Conservation (phyloP, 306 rosid species). For the Argentina anserina region DNA sequence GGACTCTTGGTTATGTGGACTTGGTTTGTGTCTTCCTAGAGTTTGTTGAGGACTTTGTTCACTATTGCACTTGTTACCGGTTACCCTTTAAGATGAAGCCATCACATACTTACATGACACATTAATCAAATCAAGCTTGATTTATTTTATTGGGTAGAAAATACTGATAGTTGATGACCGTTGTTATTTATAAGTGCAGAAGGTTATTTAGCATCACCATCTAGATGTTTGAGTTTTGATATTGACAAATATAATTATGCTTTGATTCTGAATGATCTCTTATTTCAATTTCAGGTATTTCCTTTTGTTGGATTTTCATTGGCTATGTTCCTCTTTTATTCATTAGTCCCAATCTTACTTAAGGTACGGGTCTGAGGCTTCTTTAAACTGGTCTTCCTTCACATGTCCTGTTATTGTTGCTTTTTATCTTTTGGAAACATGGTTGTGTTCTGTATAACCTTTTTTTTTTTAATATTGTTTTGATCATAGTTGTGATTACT, state of each 20-base stretch:
- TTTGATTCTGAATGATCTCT: constrained; percentile 11
- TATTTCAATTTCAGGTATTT: constrained; percentile 61
- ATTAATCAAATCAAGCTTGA: neutral
- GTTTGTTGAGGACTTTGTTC: neutral
- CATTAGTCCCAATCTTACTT: constrained; percentile 81
- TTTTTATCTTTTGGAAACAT: neutral
- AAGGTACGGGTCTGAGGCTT: constrained; percentile 51
- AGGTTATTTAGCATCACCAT: neutral
- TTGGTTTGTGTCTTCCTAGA: neutral
- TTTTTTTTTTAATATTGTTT: neutral
- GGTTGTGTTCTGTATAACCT: neutral
- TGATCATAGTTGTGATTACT: neutral
- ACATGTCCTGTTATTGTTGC: neutral
- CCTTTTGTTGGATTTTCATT: constrained; percentile 84
- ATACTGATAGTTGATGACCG: neutral
- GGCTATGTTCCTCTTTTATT: constrained; percentile 92
- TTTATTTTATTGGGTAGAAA: neutral
- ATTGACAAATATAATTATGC: neutral
- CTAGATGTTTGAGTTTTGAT: neutral
- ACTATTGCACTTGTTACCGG: neutral
- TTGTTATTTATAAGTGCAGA: neutral
- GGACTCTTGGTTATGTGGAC: neutral
- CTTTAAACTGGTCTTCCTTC: neutral
- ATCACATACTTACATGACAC: too few species aligned
- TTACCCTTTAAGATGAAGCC: neutral